Evolutionary conservation across 2,329 filamentous ascomycete genomes (phyloP).

Genomic region (Fonsecaea pedrosoi): DNA sequence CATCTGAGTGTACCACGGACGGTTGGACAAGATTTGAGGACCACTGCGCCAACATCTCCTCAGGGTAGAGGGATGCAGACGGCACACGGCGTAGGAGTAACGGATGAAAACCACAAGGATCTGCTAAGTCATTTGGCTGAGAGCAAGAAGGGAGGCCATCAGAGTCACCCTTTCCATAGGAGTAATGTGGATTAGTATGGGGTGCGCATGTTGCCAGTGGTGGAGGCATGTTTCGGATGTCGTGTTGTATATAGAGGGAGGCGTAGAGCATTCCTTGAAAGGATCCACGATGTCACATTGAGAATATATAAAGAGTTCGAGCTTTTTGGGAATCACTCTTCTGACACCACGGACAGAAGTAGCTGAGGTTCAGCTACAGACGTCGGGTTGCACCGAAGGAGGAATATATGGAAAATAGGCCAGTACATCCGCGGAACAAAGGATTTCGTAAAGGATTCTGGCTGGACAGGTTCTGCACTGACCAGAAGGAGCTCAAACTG

Average conservation of each 20-base stretch:
- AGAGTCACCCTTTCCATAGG: background rate
- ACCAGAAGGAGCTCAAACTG: background rate
- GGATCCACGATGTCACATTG: slow-evolving; percentile 7
- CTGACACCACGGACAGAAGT: background rate
- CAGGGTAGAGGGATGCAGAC: slow-evolving; percentile 24
- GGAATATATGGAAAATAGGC: slow-evolving; percentile 3
- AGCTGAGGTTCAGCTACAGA: background rate
- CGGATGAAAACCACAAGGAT: slow-evolving; percentile 13
- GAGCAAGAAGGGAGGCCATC: slow-evolving; percentile 6
- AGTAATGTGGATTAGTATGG: slow-evolving; percentile 9
- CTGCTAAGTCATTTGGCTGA: slow-evolving; percentile 13
- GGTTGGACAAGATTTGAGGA: background rate
- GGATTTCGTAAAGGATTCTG: background rate
- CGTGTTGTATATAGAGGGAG: slow-evolving; percentile 16
- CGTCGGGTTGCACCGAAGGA: background rate
- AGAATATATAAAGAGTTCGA: slow-evolving; percentile 4
- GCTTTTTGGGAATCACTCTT: background rate
- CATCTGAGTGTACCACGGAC: background rate
- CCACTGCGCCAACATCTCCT: slow-evolving; percentile 32
- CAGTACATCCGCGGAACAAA: background rate
- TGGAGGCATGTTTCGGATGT: slow-evolving; percentile 23
- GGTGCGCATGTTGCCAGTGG: slow-evolving; percentile 6
- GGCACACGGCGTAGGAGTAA: slow-evolving; percentile 29
- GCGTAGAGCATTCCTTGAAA: slow-evolving; percentile 16
- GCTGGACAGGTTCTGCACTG: slow-evolving; percentile 1